Base-by-base conservation (phyloP, 2,329 filamentous ascomycete species). In the Ascochyta rabiei region DNA sequence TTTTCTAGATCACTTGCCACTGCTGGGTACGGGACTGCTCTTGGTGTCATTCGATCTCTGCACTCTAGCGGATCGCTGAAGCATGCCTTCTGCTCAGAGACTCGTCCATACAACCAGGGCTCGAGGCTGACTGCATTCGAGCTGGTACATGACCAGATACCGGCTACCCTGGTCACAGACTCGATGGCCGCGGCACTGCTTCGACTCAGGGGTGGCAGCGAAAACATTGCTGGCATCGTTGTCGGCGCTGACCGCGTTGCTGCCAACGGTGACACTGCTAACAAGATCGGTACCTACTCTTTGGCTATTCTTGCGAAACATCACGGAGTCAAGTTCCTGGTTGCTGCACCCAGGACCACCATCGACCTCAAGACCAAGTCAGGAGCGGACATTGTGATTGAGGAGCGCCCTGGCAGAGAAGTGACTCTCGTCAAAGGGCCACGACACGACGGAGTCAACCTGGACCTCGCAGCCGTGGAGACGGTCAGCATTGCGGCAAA, bases 231-330 rank as follows among this genome's bases (percentile, higher is more conserved):
- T 6, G 93, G 92, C 6, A 90, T 99, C 46, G 88, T 99, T 26
- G 95, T 99, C 0, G 95, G 95, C 24, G 95, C 95, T 2, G 95
- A 99, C 74, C 86, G 95, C 52, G 95, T 99, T 13, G 95, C 93
- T 28, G 90, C 92, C 45, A 99, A 99, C 68, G 95, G 95, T 26
- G 95, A 99, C 77, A 98, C 95, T 0, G 95, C 95, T 51, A 99
- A 99, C 80, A 99, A 99, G 80, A 96, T 99, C 58, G 95, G 95
- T 46, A 99, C 95, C 0, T 98, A 99, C 74, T 84, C 88, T 49
- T 83, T 99, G 4, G 92, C 95, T 3, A 92, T 98, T n/a, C 82
- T 96, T 26, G 95, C 95, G 19, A 87, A 84, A 62, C 82, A 93
- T 69, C 95, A 99, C 68, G 90, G 90, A 16, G 84, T 98, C 69